Evolutionary conservation across 768 basidiomycete species (phyloP).

Genomic region (Boletus rex-veris): DNA sequence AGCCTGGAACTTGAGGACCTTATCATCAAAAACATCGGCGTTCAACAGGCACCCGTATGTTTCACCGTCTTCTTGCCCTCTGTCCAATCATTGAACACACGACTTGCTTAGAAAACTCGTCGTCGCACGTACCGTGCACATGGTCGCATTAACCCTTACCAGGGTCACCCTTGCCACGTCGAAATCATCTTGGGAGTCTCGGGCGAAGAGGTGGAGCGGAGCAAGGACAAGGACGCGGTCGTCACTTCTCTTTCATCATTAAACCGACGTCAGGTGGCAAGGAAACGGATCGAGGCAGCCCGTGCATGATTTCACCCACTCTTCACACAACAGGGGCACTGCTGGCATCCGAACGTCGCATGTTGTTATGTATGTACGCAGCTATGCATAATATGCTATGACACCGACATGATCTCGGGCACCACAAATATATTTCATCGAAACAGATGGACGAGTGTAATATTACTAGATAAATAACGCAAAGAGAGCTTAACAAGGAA

Average conservation of each 20-base stretch:
- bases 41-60: conserved; percentile 96
- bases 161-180: conserved; percentile 95
- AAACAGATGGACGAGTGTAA: not conserved
- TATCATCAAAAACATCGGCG: conserved; percentile 92
- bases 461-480: not conserved
- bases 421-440: not conserved
- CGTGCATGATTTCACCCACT: conserved; percentile 45
- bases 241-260: conserved; percentile 55
- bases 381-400: conserved; percentile 31
- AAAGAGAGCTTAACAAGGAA: not conserved
- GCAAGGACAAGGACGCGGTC: conserved; percentile 72
- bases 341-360: conserved; percentile 9
- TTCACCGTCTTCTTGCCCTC: not conserved
- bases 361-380: conserved; percentile 29
- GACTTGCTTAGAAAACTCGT: conserved; percentile 78
- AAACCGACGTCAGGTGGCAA: conserved; percentile 83
- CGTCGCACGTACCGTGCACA: conserved; percentile 99
- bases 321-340: conserved; percentile 14
- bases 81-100: conserved; percentile 2
- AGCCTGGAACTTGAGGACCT: conserved; percentile 91
- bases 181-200: conserved; percentile 86
- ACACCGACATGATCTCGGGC: conserved; percentile 1
- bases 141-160: conserved; percentile 98
- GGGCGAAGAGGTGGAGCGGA: conserved; percentile 85
- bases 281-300: conserved; percentile 83